Percentiles rank a stretch among this genome's conserved stretches.
phyloP scores from a whole-genome alignment of 1,284 basidiomycete genomes.

The Earliella scabrosa region DNA sequence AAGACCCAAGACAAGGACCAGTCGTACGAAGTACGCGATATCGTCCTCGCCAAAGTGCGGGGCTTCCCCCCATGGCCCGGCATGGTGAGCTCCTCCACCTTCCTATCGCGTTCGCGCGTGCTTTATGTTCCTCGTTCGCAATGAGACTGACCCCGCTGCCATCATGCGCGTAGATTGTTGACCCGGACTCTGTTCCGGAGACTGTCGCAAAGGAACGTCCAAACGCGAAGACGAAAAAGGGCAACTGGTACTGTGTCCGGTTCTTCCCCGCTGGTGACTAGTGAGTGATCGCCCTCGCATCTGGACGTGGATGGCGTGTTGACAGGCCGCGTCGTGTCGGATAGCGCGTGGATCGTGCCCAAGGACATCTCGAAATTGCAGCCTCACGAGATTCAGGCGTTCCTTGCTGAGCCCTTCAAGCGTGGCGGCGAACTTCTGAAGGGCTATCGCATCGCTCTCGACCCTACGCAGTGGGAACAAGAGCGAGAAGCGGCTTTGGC shows the following conservation, averaged over 20 bases:
- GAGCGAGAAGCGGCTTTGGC: slow-evolving; percentile 51
- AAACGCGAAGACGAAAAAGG: slow-evolving; percentile 59
- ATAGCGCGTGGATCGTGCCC: slow-evolving; percentile 83
- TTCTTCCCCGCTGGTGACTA: slow-evolving; percentile 94
- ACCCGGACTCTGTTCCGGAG: slow-evolving; percentile 66
- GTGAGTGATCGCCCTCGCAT: slow-evolving; percentile 54
- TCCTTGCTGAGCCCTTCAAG: slow-evolving; percentile 77
- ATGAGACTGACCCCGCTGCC: slow-evolving; percentile 6
- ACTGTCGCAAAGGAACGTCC: slow-evolving; percentile 74
- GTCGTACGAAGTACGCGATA: slow-evolving; percentile 68
- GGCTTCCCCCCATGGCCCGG: slow-evolving; percentile 95
- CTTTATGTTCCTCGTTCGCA: slow-evolving; percentile 4
- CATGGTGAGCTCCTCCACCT: slow-evolving; percentile 59
- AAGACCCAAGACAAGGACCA: slow-evolving; percentile 49
- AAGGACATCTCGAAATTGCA: slow-evolving; percentile 85
- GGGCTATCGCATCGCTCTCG: slow-evolving; percentile 84
- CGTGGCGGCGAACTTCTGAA: slow-evolving; percentile 75
- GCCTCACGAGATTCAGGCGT: slow-evolving; percentile 83
- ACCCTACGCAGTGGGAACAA: slow-evolving; percentile 80
- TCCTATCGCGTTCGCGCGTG: slow-evolving; percentile 22
- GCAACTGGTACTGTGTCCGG: slow-evolving; percentile 75
- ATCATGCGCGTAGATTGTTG: slow-evolving; percentile 63
- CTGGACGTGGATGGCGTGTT: slow-evolving; percentile 13
- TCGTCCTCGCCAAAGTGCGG: slow-evolving; percentile 92
- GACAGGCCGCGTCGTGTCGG: slow-evolving; percentile 8